Base-by-base conservation (phyloP, 2,329 filamentous ascomycete species). In the Clarireedia hainanense region DNA sequence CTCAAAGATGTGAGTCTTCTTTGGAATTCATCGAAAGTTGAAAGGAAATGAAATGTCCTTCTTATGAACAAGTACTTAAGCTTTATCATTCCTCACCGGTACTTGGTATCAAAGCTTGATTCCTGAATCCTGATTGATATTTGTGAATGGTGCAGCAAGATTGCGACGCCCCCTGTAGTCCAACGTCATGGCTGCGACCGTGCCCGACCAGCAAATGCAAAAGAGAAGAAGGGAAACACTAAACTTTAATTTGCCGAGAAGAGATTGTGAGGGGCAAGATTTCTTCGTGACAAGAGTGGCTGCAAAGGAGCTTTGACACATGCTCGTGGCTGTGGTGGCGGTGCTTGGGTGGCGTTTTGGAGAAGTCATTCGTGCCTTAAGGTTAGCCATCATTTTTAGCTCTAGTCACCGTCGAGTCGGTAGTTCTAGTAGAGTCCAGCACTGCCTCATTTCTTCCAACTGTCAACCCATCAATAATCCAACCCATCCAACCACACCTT, bases 51-150 rank as follows among this genome's bases (percentile, higher is more conserved):
- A 55, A 47, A 47, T 17, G 51, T 15, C 30, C 26, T 27, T n/a
- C 12, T 27, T 34, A 12, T 40, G 24, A 36, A 15, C n/a, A 47
- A 26, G 23, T 51, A 52, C 30, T 26, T 17, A 30, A 4, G 17
- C 30, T 47, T 46, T 24, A 20, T 45, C 12, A 45, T 20, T 45
- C 39, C 6, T 24, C 14, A 47, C 15, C 24, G 36, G 47, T 15
- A 23, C 15, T 42, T 20, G 23, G 17, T 6, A 45, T 39, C 12
- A 52, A 56, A 52, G 53, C 48, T 52, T 56, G 53, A 56, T 56
- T 47, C 37, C 37, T 56, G 53, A 56, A 52, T 47, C 37, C 37
- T 15, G 39, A 26, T 40, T 52, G 39, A 55, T 55, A 20, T 51
- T 42, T 9, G n/a, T 42, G 39, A 43, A 43, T 43, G 6, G 40